Base-by-base conservation (phyloP, 306 rosid species). In the Hippophae rhamnoides region DNA sequence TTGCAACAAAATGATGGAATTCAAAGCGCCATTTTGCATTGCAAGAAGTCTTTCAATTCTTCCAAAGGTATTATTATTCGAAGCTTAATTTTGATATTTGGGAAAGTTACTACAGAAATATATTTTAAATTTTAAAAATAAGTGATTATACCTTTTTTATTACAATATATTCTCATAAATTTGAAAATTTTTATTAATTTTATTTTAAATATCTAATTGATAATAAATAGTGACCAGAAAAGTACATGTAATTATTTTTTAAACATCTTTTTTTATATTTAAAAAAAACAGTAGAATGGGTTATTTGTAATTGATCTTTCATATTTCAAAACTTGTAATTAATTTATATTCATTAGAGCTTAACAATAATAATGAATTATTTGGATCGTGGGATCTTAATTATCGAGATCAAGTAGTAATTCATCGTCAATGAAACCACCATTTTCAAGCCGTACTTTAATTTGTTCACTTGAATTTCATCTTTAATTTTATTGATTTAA, bases 1-100 rank as follows among this genome's bases (percentile, higher is more conserved):
- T 57, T 66, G 69, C 78, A 66, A 60, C 98, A 92, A 11, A 61
- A 83, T 48, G 96, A 87, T 75, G 98, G 96, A 27, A 92, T 92
- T 7, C 93, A 92, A 65, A 75, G 98, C 52, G 98, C 98, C 62
- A 92, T 92, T 58, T 74, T 92, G 14, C 96, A 92, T 63, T 92
- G 98, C 89, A 92, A 92, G 69, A 79, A 78, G 43, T 92, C 98
- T 3, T 79, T 78, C 50, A 83, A 79, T 51, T 74, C 74, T 27
- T 66, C 86, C 1, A 78, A 87, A 85, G 98, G 93, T 72, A 45
- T 13, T 31, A 23, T 31, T 31, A 31, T 31, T 31, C 2, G 38
- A 31, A 31, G 38, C 1, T 18, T 18, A 18, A 18, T 18, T 18
- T 18, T 18, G 23, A 18, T 18, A 18, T 18, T 18, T 18, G 23